Base-by-base conservation (phyloP, 352 stramenopile genomes). In the Phytophthora aleatoria region DNA sequence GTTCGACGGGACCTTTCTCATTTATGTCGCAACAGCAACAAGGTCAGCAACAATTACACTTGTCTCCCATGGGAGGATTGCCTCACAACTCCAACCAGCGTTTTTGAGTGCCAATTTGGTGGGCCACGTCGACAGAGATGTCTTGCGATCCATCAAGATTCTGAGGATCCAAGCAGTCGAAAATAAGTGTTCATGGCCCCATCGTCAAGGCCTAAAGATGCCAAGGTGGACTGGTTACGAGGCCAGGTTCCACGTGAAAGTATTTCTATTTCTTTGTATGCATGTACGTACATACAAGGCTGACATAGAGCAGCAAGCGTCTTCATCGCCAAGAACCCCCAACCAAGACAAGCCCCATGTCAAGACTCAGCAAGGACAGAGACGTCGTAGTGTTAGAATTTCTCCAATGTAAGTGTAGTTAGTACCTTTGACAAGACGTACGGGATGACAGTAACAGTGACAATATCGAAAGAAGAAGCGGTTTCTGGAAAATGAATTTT, bases 21-120 rank as follows among this genome's bases (percentile, higher is more conserved):
- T 75, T 72, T 33, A 60, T 72, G 54, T 64, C 73, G 28, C 62
- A 53, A 7, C 64, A 80, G 39, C 69, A 74, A 26, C 55, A 73
- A 50, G 49, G 53, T 13, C 61, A 69, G 0, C 65, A 77, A 1
- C 71, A 79, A 48, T 42, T 72, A n/a, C 67, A 76, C 44, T 50
- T 77, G 39, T 74, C 70, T 3, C 43, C 69, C 10, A 79, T 77
- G 71, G 67, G 47, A 65, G 44, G 20, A 24, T 63, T 75, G 31
- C 50, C 45, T 50, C 62, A 62, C n/a, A 48, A 64, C 38, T 59
- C 69, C 15, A 66, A 43, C 10, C 66, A 76, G 28, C 69, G 69
- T 8, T 77, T 81, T 35, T 77, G 66, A 73, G 38, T 24, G 16
- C 39, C 36, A 6, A 43, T 26, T 26, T 3, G 20, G 20, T 20